Percentiles rank a stretch among this genome's conserved stretches.
Conservation (phyloP, 2,329 filamentous ascomycete genomes). For the Paracamarosporium sp. region DNA sequence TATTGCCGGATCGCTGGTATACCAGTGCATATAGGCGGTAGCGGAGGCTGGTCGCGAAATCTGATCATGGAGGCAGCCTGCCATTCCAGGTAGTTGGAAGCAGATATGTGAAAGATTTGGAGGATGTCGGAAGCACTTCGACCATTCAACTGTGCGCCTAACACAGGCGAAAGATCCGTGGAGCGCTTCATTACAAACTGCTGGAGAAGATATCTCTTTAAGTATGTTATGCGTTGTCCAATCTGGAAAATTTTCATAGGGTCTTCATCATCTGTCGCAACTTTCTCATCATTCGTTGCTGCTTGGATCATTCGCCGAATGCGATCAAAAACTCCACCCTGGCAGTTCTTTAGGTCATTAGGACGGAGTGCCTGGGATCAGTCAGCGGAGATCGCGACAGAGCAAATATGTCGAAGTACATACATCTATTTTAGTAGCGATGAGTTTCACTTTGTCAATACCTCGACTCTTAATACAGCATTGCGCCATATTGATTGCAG, state of each 20-base stretch:
- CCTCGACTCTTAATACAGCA: slow-evolving; percentile 20
- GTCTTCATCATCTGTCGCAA: slow-evolving; percentile 10
- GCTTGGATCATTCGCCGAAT: slow-evolving; percentile 7
- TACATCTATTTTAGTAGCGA: slow-evolving; percentile 34
- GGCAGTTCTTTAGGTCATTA: slow-evolving; percentile 15
- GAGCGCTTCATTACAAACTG: not conserved
- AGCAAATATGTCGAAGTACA: slow-evolving; percentile 4
- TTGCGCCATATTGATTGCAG: slow-evolving; percentile 20
- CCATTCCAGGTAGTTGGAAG: not conserved
- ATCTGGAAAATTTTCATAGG: not conserved
- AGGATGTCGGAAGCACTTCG: not conserved
- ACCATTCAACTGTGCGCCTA: not conserved
- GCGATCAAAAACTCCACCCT: slow-evolving; percentile 12
- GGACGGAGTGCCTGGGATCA: slow-evolving; percentile 8
- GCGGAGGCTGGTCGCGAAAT: not conserved
- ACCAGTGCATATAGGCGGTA: not conserved
- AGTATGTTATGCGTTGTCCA: not conserved
- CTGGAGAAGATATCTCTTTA: not conserved
- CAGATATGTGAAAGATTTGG: not conserved
- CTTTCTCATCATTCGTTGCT: not conserved
- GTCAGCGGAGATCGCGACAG: not conserved
- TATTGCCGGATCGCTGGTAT: slow-evolving; percentile 8
- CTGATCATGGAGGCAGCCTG: not conserved
- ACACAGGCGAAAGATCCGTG: not conserved
- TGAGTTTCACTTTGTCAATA: slow-evolving; percentile 21